Percentiles rank a stretch among this genome's conserved stretches.
phyloP scores from a whole-genome alignment of 2,329 filamentous ascomycete genomes.

The Colletotrichum sp. region DNA sequence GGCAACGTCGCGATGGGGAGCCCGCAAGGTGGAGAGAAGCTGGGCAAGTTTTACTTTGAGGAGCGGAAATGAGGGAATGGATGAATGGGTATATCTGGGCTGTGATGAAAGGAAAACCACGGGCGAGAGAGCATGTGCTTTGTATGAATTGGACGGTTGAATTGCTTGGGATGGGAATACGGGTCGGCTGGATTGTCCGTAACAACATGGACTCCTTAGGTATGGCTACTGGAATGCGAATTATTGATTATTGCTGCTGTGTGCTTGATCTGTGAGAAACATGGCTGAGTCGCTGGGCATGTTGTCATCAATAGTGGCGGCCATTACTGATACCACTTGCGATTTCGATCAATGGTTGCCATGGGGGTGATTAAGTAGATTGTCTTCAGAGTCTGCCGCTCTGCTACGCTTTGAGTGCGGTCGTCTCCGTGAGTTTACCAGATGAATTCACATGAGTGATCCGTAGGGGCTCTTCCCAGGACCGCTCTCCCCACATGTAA shows the following conservation, averaged over 20 bases:
- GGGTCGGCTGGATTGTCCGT: not conserved
- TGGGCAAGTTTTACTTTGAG: conserved; percentile 69
- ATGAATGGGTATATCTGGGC: not conserved
- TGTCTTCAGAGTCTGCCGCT: too few relatives aligned
- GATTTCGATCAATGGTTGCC: too few relatives aligned
- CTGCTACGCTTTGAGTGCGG: too few relatives aligned
- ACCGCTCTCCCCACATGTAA: too few relatives aligned
- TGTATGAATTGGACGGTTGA: not conserved
- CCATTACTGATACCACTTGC: too few relatives aligned
- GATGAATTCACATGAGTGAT: too few relatives aligned
- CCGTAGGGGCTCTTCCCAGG: too few relatives aligned
- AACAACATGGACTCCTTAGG: not conserved
- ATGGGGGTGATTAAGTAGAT: too few relatives aligned
- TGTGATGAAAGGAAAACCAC: not conserved
- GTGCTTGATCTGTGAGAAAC: too few relatives aligned
- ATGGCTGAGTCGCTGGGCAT: too few relatives aligned
- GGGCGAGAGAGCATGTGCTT: not conserved
- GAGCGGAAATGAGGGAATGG: conserved; percentile 36
- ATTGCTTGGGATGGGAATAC: not conserved
- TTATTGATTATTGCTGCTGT: not conserved
- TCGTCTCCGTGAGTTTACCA: too few relatives aligned
- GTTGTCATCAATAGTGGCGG: too few relatives aligned
- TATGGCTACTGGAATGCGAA: conserved; percentile 12
- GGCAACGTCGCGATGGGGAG: conserved; percentile 45
- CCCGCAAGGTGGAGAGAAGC: conserved; percentile 47